Evolutionary conservation across 768 basidiomycete genomes (phyloP), one percentile per base, ranked within the genome.

Genomic region (Crassisporium funariophilum): DNA sequence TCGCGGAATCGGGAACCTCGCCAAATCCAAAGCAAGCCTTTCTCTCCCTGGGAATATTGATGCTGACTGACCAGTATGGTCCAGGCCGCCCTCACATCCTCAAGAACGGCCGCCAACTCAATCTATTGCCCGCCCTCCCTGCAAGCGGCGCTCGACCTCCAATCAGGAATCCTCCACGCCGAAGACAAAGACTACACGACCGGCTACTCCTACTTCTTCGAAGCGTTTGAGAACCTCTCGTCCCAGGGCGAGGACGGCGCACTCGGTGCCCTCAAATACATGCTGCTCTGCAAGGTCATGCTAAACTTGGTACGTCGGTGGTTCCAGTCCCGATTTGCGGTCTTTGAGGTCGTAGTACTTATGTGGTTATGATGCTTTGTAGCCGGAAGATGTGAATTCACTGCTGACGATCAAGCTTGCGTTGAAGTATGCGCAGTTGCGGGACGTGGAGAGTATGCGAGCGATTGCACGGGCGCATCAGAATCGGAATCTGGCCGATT

Each of bases 221-320:
- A 98, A 69, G 86, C 93, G 2, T 98, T 98, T 53, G 97, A 99
- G 68, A 93, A 85, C 41, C 74, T 93, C 54, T 82, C 82, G 33
- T 65, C 83, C 2, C 87, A 92, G 47, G 93, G 87, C 15, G 86
- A 91, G 53, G 79, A 82, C 33, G 75, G 69, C 0, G 92, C 93
- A 1, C 73, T 97, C 15, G 82, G 79, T 1, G 93, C 93, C 4
- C 74, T 99, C 54, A 98, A 99, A 69, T 98, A 99, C 68, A 97
- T 98, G 95, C 76, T 98, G 12, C 67, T 98, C 35, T 99, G 97
- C 69, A 98, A 99, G 65, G 86, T 99, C 63, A 99, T 99, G 95
- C 75, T 98, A 53, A 93, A 93, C 60, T 66, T 95, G 62, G 95
- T 95, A 49, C 53, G 85, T 75, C 33, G 24, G 37, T 9, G 10